Evolutionary conservation across 495 filamentous ascomycete genomes (phyloP).

Genomic region (Venustampulla echinocandica): DNA sequence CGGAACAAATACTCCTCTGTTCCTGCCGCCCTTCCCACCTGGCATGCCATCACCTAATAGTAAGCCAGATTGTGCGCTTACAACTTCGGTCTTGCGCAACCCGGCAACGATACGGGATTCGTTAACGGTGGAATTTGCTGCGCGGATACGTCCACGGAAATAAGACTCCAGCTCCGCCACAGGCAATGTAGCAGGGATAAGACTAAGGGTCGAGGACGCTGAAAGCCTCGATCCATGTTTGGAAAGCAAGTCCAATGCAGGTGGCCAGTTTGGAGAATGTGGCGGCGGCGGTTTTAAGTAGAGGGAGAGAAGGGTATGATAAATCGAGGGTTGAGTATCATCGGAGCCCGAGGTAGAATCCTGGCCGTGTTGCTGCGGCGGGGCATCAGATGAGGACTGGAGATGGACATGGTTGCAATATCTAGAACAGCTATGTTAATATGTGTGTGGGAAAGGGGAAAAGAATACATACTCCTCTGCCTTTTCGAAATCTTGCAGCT

Average conservation of each 20-base stretch:
- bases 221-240: conserved; percentile 88
- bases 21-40: conserved; percentile 48
- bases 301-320: conserved; percentile 80
- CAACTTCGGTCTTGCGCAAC: conserved; percentile 62
- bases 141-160: conserved; percentile 83
- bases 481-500: conserved; percentile 74
- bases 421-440: conserved; percentile 32
- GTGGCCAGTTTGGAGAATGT: conserved; percentile 61
- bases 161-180: conserved; percentile 79
- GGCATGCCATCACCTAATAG: conserved; percentile 55
- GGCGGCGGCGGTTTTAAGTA: conserved; percentile 78
- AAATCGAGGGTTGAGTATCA: conserved; percentile 62
- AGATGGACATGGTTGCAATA: conserved; percentile 84
- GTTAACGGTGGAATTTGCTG: conserved; percentile 71
- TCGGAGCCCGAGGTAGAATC: conserved; percentile 41
- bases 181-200: conserved; percentile 75
- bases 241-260: conserved; percentile 79
- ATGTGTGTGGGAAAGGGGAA: neutral
- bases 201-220: conserved; percentile 68
- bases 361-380: conserved; percentile 29
- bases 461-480: conserved; percentile 70
- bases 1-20: conserved; percentile 64
- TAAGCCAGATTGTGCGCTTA: conserved; percentile 61
- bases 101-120: conserved; percentile 68
- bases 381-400: conserved; percentile 34